phyloP scores from a whole-genome alignment of 2,329 filamentous ascomycete genomes.

The Colletotrichum chrysophilum region DNA sequence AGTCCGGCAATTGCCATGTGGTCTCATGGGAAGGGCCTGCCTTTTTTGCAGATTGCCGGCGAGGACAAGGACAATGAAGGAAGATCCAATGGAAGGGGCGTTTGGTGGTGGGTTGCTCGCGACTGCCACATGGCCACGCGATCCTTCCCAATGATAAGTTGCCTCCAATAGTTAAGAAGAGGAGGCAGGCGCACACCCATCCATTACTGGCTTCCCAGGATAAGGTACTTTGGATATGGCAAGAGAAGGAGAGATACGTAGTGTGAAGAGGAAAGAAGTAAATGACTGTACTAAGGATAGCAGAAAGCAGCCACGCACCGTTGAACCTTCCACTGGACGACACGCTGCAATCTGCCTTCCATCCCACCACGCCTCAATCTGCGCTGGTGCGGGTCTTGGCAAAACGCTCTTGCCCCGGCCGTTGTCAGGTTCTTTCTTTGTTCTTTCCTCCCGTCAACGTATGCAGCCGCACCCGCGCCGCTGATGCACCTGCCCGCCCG shows the following conservation, averaged over 20 bases:
- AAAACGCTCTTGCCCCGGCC: background rate
- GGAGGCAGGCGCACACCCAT: background rate
- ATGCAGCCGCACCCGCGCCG: background rate
- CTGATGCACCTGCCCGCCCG: background rate
- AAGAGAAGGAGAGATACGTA: background rate
- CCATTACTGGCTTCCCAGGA: background rate
- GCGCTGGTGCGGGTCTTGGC: background rate
- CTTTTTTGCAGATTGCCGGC: background rate
- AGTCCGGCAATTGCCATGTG: background rate
- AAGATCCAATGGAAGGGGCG: background rate
- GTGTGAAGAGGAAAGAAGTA: background rate
- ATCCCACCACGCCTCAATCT: background rate
- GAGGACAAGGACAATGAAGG: background rate
- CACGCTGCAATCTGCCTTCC: background rate
- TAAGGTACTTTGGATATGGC: background rate
- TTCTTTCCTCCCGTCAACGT: background rate
- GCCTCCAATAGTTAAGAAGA: background rate
- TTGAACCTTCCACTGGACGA: background rate
- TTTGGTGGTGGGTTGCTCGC: background rate
- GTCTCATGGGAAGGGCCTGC: background rate
- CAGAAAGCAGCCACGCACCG: background rate
- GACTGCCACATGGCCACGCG: background rate
- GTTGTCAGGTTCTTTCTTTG: background rate
- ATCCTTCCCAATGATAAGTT: background rate
- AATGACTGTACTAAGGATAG: background rate